Evolutionary conservation across 306 rosid species (phyloP).

Genomic region (Begonia loranthoides): DNA sequence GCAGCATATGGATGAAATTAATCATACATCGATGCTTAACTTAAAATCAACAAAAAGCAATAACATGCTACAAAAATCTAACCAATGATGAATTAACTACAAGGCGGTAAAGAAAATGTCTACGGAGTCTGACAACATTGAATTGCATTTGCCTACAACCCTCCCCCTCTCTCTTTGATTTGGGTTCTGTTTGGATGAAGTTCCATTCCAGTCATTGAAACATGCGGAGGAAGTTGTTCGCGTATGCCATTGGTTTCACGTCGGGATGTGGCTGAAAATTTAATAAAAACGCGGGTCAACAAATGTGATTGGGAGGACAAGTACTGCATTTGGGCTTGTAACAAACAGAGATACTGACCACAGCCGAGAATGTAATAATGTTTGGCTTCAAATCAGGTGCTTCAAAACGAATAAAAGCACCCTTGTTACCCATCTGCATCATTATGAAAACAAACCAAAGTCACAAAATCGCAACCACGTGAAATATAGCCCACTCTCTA

Average conservation of each 20-base stretch:
- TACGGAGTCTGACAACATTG: too few species aligned
- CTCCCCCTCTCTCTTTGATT: too few species aligned
- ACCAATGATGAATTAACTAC: too few species aligned
- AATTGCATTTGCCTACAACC: too few species aligned
- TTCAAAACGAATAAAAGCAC: slow-evolving; percentile 94
- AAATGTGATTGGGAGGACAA: background rate
- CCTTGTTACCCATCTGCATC: slow-evolving; percentile 97
- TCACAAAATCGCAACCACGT: background rate
- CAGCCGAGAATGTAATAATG: slow-evolving; percentile 79
- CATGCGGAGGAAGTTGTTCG: slow-evolving; percentile 84
- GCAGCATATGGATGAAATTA: too few species aligned
- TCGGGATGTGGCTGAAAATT: slow-evolving; percentile 90
- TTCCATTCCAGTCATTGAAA: slow-evolving; percentile 40
- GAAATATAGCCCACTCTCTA: background rate
- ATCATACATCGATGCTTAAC: too few species aligned
- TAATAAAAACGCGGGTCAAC: background rate
- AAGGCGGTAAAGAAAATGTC: too few species aligned
- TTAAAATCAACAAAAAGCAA: too few species aligned
- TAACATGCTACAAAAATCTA: too few species aligned
- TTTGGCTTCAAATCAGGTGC: slow-evolving; percentile 84
- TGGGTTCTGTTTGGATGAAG: slow-evolving; percentile 3
- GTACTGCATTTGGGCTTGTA: background rate
- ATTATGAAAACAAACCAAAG: slow-evolving; percentile 3
- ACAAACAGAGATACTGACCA: slow-evolving; percentile 42
- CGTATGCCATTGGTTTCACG: slow-evolving; percentile 97